These are phyloP conservation scores for Arthrinium phaeospermum DNA, from an alignment of 2,329 filamentous ascomycete species.

Conservation along the genomic window DNA sequence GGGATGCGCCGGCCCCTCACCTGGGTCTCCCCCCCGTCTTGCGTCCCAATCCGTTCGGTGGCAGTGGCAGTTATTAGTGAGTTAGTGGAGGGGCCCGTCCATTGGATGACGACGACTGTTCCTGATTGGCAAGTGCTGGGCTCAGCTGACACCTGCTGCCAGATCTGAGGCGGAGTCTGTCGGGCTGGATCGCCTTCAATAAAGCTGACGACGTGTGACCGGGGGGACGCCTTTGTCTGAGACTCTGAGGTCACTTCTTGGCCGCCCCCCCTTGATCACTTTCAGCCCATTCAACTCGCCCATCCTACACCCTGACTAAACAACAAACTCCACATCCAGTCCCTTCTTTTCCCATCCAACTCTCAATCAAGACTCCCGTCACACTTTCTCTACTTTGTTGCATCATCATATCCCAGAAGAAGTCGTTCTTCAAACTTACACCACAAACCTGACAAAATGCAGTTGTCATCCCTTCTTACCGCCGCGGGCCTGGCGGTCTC, in stretches of 20 bases:
- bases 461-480: conserved; percentile 40
- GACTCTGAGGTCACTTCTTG: conserved; percentile 2
- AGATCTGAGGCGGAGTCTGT: background rate
- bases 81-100: background rate
- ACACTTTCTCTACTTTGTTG: conserved; percentile 2
- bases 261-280: background rate
- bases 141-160: background rate
- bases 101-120: conserved; percentile 15
- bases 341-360: conserved; percentile 9
- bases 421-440: background rate
- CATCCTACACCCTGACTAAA: conserved; percentile 8
- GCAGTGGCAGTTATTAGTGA: background rate
- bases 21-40: background rate
- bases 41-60: background rate
- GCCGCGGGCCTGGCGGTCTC: conserved; percentile 42
- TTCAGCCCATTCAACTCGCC: conserved; percentile 13
- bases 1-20: conserved; percentile 5
- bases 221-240: conserved; percentile 1
- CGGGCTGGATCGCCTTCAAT: background rate
- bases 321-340: conserved; percentile 14
- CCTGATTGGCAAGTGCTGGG: background rate
- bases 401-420: background rate
- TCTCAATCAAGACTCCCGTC: background rate
- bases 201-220: conserved; percentile 7
- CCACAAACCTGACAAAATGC: conserved; percentile 34